Percentiles rank a stretch among this genome's conserved stretches.
Conservation (phyloP, 2,329 filamentous ascomycete genomes). For the Scolecobasidium constrictum region DNA sequence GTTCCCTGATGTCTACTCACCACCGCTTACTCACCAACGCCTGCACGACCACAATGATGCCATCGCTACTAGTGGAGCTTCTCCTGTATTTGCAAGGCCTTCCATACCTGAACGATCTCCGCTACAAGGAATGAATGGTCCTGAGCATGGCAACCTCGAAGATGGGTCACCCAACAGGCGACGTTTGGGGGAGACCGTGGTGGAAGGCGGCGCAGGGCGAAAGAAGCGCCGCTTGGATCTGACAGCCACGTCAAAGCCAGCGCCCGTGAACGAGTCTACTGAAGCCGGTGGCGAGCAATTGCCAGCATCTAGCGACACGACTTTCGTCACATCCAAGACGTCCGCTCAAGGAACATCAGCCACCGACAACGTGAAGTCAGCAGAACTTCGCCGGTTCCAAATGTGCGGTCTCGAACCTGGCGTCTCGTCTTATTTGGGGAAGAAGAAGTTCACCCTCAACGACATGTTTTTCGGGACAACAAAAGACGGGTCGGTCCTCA, state of each 20-base stretch:
- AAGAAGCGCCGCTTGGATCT: not conserved
- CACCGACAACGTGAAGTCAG: not conserved
- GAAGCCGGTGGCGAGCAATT: not conserved
- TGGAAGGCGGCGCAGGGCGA: not conserved
- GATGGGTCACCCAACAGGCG: no score
- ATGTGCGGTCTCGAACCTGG: not conserved
- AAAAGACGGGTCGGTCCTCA: slow-evolving; percentile 14
- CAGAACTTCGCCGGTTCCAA: not conserved
- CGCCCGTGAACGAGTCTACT: not conserved
- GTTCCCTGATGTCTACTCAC: no score
- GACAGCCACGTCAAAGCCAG: not conserved
- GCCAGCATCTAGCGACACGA: not conserved
- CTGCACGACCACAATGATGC: no score
- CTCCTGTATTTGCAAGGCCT: no score
- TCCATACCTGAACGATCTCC: no score
- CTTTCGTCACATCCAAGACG: not conserved
- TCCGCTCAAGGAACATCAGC: not conserved
- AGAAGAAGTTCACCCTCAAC: slow-evolving; percentile 17
- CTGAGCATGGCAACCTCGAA: no score
- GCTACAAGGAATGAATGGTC: no score
- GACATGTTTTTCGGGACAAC: slow-evolving; percentile 23
- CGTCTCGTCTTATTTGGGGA: slow-evolving; percentile 11
- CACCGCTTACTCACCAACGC: no score
- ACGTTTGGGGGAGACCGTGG: not conserved
- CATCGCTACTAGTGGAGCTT: no score